phyloP scores from a whole-genome alignment of 306 rosid genomes.

The barrel medic (Medicago truncatula) region DNA sequence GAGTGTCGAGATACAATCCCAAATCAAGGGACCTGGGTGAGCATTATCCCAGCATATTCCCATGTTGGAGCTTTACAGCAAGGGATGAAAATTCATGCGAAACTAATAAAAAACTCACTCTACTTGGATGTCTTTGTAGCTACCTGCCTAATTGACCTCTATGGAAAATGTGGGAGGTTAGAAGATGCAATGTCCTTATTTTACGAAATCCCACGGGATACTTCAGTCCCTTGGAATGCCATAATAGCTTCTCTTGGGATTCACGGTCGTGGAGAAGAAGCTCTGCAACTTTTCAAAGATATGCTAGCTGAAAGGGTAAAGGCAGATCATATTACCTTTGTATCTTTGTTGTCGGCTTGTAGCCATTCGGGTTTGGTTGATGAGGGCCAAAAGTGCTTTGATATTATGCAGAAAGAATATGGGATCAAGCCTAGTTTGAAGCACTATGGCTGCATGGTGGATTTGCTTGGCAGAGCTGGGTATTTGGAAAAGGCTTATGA shows the following conservation, averaged over 20 bases:
- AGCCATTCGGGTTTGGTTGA: constrained; percentile 57
- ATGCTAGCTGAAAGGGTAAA: constrained; percentile 52
- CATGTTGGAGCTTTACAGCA: constrained; percentile 57
- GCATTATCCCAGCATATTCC: constrained; percentile 63
- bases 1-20: constrained; percentile 41
- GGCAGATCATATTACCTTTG: constrained; percentile 52
- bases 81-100: constrained; percentile 58
- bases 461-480: constrained; percentile 58
- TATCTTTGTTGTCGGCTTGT: constrained; percentile 56
- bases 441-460: constrained; percentile 63
- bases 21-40: constrained; percentile 62
- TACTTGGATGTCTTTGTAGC: constrained; percentile 55
- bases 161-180: constrained; percentile 34
- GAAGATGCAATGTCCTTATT: constrained; percentile 51
- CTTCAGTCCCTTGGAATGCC: constrained; percentile 57
- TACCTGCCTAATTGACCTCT: constrained; percentile 51
- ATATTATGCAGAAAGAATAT: constrained; percentile 49
- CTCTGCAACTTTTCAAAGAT: constrained; percentile 50
- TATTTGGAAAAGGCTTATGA: constrained; percentile 50
- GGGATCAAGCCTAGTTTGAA: constrained; percentile 52
- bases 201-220: constrained; percentile 48
- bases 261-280: constrained; percentile 51
- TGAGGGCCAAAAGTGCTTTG: constrained; percentile 52
- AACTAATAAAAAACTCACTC: constrained; percentile 46
- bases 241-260: constrained; percentile 56